Evolutionary conservation across 306 rosid genomes (phyloP), one percentile per base, ranked within the genome.

Genomic region (Medicago ruthenica): DNA sequence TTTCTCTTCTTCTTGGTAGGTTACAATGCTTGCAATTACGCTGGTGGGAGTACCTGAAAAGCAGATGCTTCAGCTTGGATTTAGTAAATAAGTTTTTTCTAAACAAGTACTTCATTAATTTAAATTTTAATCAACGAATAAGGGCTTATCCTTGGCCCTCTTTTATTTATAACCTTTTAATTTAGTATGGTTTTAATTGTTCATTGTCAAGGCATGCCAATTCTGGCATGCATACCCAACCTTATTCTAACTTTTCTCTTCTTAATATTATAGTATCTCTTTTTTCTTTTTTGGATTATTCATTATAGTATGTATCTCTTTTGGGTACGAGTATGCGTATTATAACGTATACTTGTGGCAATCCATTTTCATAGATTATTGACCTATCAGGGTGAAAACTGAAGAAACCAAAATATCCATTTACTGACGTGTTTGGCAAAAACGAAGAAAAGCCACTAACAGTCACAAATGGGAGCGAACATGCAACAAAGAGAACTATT

Each of bases 21-120:
- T 92, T 92, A 95, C 82, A 88, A 89, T 80, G 86, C 73, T 41
- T 95, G 98, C 85, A 31, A 44, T 45, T 95, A 87, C 59, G 70
- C 93, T 9, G 90, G 91, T 18, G 96, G 96, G 50, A 84, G 89
- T 82, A 74, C 80, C 74, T 83, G 78, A 84, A 62, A 71, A 61
- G 24, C 55, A 53, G 73, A 75, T 53, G 24, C 42, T 53, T 73
- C 68, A 61, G 70, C 62, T 70, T 44, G 39, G 51, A 8, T 37
- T 18, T 41, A 60, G 50, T 18, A 11, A 78, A 75, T 20, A 67
- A 65, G 5, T 16, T 75, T 71, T 37, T 54, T 69, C 73, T 51
- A 66, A 44, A 76, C 17, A 20, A 70, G 59, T 31, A 47, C 37
- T 34, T 16, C 8, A 62, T 83, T 65, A 27, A 67, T 80, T 67